A percentile compares a stretch with the other conserved stretches of the same genome.
phyloP scores from a whole-genome alignment of 2,329 filamentous ascomycete genomes.

The Fusarium protoensiforme region DNA sequence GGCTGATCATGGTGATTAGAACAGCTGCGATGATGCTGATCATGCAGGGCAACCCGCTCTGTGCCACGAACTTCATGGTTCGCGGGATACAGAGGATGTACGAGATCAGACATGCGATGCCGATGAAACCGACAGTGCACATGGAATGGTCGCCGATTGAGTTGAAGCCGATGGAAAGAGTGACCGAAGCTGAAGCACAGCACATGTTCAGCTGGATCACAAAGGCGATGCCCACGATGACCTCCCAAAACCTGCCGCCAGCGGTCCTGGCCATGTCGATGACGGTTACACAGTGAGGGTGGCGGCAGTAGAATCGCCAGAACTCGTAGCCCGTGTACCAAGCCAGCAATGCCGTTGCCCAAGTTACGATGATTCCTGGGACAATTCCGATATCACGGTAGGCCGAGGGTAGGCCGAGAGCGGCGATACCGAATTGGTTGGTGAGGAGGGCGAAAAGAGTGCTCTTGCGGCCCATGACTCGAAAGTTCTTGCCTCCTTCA shows the following conservation, averaged over 20 bases:
- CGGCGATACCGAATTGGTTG: constrained; percentile 41
- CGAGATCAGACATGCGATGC: constrained; percentile 1
- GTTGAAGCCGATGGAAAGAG: constrained; percentile 23
- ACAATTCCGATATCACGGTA: constrained; percentile 76
- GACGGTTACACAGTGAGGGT: constrained; percentile 74
- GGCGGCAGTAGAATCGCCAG: constrained; percentile 74
- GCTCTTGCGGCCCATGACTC: constrained; percentile 32
- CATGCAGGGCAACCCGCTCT: constrained; percentile 10
- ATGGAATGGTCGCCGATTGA: constrained; percentile 16
- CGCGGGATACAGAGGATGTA: constrained; percentile 15
- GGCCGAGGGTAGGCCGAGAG: constrained; percentile 76
- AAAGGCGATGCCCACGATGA: constrained; percentile 15
- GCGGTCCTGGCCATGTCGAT: constrained; percentile 72
- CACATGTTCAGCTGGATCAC: constrained; percentile 23
- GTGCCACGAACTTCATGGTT: constrained; percentile 24
- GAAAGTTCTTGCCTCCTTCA: constrained; percentile 31
- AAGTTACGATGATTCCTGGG: constrained; percentile 72
- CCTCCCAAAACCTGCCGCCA: constrained; percentile 37
- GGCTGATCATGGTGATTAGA: constrained; percentile 23
- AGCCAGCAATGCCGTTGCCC: constrained; percentile 71
- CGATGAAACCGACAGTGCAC: constrained; percentile 19
- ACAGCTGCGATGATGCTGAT: constrained; percentile 13
- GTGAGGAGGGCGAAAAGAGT: constrained; percentile 34
- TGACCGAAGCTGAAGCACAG: constrained; percentile 19
- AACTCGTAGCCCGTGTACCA: constrained; percentile 59